These are phyloP conservation scores for Phytophthora cryptogea DNA, from an alignment of 352 stramenopile genomes.

Conservation along the genomic window DNA sequence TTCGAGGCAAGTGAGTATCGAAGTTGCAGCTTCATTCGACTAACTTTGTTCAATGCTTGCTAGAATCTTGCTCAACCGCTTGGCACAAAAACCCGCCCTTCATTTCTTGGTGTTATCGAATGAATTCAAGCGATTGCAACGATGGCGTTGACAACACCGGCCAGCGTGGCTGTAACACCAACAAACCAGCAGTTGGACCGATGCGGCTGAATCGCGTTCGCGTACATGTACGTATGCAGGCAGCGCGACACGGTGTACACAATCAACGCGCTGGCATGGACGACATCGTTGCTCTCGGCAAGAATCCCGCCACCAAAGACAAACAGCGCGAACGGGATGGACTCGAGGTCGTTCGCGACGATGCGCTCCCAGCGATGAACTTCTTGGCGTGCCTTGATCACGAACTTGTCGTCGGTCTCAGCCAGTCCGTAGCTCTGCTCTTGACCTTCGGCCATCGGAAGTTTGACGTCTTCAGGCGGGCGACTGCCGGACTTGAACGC, in stretches of 20 bases:
- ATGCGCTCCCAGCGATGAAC: constrained; percentile 45
- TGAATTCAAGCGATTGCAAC: constrained; percentile 18
- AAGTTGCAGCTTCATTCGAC: no score
- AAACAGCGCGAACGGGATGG: constrained; percentile 40
- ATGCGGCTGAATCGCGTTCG: constrained; percentile 47
- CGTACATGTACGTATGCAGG: constrained; percentile 52
- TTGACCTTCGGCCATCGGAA: constrained; percentile 29
- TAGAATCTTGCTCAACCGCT: no score
- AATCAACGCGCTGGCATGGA: constrained; percentile 35
- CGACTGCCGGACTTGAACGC: constrained; percentile 41
- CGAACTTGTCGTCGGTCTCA: constrained; percentile 29
- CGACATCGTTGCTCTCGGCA: constrained; percentile 31
- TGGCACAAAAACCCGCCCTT: no score
- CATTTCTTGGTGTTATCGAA: not conserved
- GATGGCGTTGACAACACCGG: constrained; percentile 39
- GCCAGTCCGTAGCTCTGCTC: constrained; percentile 43
- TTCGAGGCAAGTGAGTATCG: no score
- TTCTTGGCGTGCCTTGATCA: constrained; percentile 29
- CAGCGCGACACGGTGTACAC: constrained; percentile 44
- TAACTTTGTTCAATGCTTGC: no score
- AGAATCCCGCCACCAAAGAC: constrained; percentile 32
- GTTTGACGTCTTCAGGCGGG: constrained; percentile 41
- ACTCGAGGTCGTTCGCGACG: constrained; percentile 49
- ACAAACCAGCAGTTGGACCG: constrained; percentile 42
- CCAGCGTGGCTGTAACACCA: constrained; percentile 33